A percentile compares a stretch with the other conserved stretches of the same genome.
Conservation (phyloP, 2,329 filamentous ascomycete species). For the Alternaria viburni region DNA sequence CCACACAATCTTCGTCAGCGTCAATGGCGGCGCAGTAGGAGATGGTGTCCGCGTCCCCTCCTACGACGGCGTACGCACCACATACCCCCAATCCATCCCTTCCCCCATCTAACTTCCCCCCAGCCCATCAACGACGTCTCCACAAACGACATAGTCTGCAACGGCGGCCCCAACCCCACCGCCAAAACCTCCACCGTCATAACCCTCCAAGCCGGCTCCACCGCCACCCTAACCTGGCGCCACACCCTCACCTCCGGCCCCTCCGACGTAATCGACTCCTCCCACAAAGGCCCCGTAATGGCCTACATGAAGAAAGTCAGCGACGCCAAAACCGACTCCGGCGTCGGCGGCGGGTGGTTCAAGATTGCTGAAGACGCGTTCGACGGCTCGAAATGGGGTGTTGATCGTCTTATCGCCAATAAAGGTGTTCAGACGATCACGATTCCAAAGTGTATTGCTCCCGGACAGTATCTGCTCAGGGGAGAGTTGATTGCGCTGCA, state of each 20-base stretch:
- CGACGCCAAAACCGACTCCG: slow-evolving; percentile 50
- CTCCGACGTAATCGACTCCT: slow-evolving; percentile 62
- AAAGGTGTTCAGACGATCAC: slow-evolving; percentile 52
- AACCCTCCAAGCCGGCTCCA: slow-evolving; percentile 54
- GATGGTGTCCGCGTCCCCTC: slow-evolving; percentile 59
- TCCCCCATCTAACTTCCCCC: background rate
- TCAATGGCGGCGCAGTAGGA: slow-evolving; percentile 56
- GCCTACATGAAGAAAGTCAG: slow-evolving; percentile 65
- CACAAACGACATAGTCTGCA: slow-evolving; percentile 63
- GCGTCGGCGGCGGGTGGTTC: slow-evolving; percentile 33
- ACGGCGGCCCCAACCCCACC: slow-evolving; percentile 61
- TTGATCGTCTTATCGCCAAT: slow-evolving; percentile 47
- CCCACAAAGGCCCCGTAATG: slow-evolving; percentile 63
- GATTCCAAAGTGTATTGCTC: slow-evolving; percentile 44
- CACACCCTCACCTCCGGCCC: slow-evolving; percentile 59
- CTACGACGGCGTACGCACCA: slow-evolving; percentile 38
- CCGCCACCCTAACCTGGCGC: slow-evolving; percentile 63
- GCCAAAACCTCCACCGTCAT: slow-evolving; percentile 42
- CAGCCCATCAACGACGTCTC: slow-evolving; percentile 62
- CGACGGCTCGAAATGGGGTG: slow-evolving; percentile 44
- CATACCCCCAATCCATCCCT: background rate
- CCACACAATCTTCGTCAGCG: slow-evolving; percentile 60
- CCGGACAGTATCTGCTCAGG: slow-evolving; percentile 51
- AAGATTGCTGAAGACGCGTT: slow-evolving; percentile 43
- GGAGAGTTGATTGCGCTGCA: slow-evolving; percentile 55